phyloP scores from a whole-genome alignment of 2,329 filamentous ascomycete species.

The Ophiostoma sp. region DNA sequence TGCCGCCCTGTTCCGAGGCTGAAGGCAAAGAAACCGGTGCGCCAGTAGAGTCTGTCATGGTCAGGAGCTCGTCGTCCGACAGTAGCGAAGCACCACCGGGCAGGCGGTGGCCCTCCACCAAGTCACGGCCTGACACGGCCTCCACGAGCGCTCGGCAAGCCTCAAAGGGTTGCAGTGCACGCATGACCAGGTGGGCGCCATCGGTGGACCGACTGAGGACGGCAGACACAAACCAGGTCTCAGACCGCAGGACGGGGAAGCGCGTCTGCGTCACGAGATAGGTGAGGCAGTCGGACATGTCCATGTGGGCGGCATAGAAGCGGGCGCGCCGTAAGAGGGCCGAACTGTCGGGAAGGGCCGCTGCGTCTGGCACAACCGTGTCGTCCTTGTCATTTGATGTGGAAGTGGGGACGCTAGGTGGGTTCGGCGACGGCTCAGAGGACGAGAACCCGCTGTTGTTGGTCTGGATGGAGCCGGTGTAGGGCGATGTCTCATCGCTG shows the following conservation, averaged over 20 bases:
- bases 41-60: conserved; percentile 19
- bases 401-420: not conserved
- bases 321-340: conserved; percentile 31
- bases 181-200: conserved; percentile 49
- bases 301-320: conserved; percentile 50
- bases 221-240: conserved; percentile 63
- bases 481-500: conserved; percentile 32
- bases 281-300: conserved; percentile 46
- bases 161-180: conserved; percentile 45
- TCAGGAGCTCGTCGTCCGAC: conserved; percentile 13
- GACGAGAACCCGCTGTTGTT: conserved; percentile 15
- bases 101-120: conserved; percentile 32
- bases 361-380: conserved; percentile 25
- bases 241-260: conserved; percentile 60
- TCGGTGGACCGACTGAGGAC: conserved; percentile 56
- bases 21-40: conserved; percentile 3
- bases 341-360: not conserved
- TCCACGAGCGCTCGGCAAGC: conserved; percentile 48
- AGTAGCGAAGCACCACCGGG: conserved; percentile 16
- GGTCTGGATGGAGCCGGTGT: conserved; percentile 5
- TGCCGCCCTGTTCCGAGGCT: not conserved
- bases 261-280: conserved; percentile 58
- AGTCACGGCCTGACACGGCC: conserved; percentile 50
- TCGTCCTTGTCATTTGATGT: not conserved
- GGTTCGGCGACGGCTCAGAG: not conserved